Conservation (phyloP, 1,139 yeast species). For the Diutina sp. region DNA sequence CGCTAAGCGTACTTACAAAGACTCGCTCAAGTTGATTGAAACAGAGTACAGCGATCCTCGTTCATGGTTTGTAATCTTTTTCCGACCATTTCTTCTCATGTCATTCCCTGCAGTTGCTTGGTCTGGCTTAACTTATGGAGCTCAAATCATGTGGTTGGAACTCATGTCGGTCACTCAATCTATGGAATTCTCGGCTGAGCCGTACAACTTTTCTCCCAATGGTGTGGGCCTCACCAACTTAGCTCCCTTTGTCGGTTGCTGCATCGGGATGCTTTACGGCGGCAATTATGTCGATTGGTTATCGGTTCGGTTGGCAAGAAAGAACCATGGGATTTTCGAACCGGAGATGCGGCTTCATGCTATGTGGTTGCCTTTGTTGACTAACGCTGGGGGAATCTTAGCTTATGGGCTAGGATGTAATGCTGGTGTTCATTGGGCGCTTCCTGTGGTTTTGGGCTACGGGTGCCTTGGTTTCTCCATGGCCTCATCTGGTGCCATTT, state of each 20-base stretch:
- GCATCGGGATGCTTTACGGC: slow-evolving; percentile 16
- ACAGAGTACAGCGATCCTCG: slow-evolving; percentile 26
- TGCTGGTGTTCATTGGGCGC: slow-evolving; percentile 25
- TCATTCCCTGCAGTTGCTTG: slow-evolving; percentile 1
- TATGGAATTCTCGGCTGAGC: slow-evolving; percentile 17
- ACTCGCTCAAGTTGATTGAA: slow-evolving; percentile 23
- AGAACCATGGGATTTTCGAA: slow-evolving; percentile 7
- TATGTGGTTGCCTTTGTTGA: slow-evolving; percentile 23
- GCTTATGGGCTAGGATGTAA: slow-evolving; percentile 10
- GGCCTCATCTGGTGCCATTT: slow-evolving; percentile 43
- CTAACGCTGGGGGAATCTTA: slow-evolving; percentile 27
- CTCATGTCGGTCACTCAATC: slow-evolving; percentile 33
- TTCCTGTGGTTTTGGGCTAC: slow-evolving; percentile 39
- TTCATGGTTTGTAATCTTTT: slow-evolving; percentile 24
- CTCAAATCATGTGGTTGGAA: slow-evolving; percentile 46
- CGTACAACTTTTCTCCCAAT: slow-evolving; percentile 11
- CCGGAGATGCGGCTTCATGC: slow-evolving; percentile 7
- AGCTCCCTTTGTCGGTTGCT: slow-evolving; percentile 25
- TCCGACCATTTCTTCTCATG: slow-evolving; percentile 5
- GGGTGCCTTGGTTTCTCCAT: slow-evolving; percentile 44
- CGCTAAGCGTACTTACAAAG: slow-evolving; percentile 19
- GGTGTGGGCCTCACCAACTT: slow-evolving; percentile 29
- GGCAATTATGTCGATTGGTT: slow-evolving; percentile 8
- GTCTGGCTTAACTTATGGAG: slow-evolving; percentile 28
- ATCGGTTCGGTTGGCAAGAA: slow-evolving; percentile 5